These are phyloP conservation scores for Hapsidospora chrysogenum DNA, from an alignment of 495 filamentous ascomycete species.

Conservation along the genomic window DNA sequence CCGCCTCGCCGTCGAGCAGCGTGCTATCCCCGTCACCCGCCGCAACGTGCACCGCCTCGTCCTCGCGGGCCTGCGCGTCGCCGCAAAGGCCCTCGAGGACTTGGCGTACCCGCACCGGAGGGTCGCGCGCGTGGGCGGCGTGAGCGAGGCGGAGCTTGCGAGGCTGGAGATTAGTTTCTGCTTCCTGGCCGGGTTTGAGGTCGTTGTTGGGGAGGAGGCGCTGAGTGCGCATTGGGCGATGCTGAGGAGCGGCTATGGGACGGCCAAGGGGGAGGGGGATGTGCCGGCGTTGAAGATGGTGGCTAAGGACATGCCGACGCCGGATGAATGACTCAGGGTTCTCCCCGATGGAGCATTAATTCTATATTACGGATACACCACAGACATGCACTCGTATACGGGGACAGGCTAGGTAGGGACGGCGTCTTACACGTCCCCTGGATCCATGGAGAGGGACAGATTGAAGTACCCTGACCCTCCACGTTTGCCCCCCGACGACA, in stretches of 20 bases:
- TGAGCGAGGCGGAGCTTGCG: constrained; percentile 61
- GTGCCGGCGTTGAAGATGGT: no score
- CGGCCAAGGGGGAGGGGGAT: no score
- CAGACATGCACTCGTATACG: no score
- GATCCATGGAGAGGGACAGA: no score
- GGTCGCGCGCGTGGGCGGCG: constrained; percentile 79
- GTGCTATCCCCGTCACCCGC: constrained; percentile 53
- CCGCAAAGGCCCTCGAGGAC: constrained; percentile 88
- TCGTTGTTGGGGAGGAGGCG: constrained; percentile 50
- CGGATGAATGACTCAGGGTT: no score
- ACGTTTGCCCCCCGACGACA: no score
- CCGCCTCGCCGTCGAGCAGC: constrained; percentile 56
- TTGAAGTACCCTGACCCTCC: no score
- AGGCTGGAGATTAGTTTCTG: constrained; percentile 84
- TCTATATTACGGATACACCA: no score
- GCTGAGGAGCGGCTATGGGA: constrained; percentile 9
- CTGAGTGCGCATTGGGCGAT: constrained; percentile 38
- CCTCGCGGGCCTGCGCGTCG: constrained; percentile 67
- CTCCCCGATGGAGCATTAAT: no score
- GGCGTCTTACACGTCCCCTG: no score
- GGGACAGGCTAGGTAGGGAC: no score
- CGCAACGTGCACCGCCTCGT: constrained; percentile 79
- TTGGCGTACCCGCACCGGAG: constrained; percentile 67
- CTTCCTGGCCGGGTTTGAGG: constrained; percentile 66
- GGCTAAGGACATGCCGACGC: no score